Percentiles rank a stretch among this genome's conserved stretches.
These are phyloP conservation scores for Nicotiana sylvestris DNA, from an alignment of 257 asterid species.

Conservation along the genomic window DNA sequence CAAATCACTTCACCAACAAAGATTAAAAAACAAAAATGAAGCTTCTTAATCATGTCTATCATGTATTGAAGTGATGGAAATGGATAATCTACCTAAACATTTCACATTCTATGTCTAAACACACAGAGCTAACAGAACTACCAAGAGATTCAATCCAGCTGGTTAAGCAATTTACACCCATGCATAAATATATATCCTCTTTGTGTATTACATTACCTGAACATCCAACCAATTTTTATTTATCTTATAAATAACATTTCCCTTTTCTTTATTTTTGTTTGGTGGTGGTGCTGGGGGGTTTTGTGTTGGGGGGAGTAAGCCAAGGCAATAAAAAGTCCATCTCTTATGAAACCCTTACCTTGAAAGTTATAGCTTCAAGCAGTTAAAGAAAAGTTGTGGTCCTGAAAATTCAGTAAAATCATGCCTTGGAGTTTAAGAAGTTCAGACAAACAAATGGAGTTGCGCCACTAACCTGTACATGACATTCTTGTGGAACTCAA, in stretches of 20 bases:
- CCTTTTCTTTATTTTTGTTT: background rate
- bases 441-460: constrained; percentile 1
- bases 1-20: constrained; percentile 51
- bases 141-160: background rate
- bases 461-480: constrained; percentile 58
- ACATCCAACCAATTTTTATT: background rate
- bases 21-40: background rate
- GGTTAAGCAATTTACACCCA: background rate
- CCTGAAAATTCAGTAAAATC: background rate
- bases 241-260: too few relatives aligned
- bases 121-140: background rate
- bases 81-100: constrained; percentile 9
- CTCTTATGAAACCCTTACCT: background rate
- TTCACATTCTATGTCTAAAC: background rate
- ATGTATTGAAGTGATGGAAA: background rate
- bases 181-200: background rate
- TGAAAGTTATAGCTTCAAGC: background rate
- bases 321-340: background rate
- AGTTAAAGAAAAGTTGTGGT: background rate
- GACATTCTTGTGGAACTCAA: constrained; percentile 87
- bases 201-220: background rate
- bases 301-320: background rate
- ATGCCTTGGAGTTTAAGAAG: background rate
- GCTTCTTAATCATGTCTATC: background rate
- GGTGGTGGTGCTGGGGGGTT: too few relatives aligned